Evolutionary conservation across 2,329 filamentous ascomycete species (phyloP).

Genomic region (Monosporascus sp.): DNA sequence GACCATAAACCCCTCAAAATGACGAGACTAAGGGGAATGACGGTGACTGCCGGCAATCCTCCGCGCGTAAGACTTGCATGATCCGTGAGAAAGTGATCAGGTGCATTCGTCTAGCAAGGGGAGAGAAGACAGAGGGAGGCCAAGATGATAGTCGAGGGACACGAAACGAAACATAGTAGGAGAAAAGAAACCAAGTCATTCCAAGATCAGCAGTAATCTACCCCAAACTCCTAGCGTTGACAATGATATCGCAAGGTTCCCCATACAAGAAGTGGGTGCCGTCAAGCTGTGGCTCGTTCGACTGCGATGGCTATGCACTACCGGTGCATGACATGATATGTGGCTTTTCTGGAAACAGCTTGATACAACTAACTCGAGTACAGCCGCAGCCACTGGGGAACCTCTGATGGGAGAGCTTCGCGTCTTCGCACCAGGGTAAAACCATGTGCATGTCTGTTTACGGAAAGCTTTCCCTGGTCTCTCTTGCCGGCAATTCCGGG

Average conservation of each 20-base stretch:
- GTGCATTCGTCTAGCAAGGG: background rate
- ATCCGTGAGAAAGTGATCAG: background rate
- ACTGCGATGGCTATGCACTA: background rate
- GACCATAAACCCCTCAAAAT: background rate
- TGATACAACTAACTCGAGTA: background rate
- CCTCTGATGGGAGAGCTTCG: background rate
- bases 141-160: background rate
- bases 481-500: background rate
- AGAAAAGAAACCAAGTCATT: background rate
- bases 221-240: background rate
- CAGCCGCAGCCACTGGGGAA: background rate
- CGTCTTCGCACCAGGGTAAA: background rate
- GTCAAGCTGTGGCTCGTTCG: background rate
- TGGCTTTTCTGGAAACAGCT: background rate
- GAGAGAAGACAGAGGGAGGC: background rate
- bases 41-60: background rate
- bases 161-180: background rate
- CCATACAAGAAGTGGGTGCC: background rate
- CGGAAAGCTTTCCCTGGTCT: background rate
- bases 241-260: background rate
- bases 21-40: background rate
- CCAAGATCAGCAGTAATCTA: background rate
- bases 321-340: background rate
- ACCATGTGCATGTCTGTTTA: background rate
- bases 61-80: background rate